Percentiles rank a stretch among this genome's conserved stretches.
phyloP scores from a whole-genome alignment of 352 stramenopile genomes.

The Globisporangium parvum region DNA sequence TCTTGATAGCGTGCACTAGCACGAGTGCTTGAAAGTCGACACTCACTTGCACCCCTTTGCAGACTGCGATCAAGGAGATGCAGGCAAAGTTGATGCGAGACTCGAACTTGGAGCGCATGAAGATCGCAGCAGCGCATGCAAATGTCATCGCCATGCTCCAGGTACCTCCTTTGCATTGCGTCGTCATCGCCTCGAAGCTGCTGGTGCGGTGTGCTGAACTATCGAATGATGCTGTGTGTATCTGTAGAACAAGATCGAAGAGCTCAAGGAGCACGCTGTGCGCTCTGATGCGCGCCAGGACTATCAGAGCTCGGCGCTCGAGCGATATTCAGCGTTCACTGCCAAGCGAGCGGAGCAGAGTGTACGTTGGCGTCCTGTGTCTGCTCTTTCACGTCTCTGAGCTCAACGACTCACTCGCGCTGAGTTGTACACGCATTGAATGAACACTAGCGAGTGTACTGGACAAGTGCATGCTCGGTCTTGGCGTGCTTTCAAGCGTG shows the following conservation, averaged over 20 bases:
- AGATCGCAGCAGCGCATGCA: conserved; percentile 36
- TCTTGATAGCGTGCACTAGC: background rate
- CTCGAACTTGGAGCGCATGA: conserved; percentile 32
- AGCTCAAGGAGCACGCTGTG: conserved; percentile 23
- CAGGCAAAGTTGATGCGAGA: conserved; percentile 19
- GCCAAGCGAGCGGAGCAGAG: conserved; percentile 15
- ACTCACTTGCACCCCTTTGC: too few relatives aligned
- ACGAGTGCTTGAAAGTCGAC: background rate
- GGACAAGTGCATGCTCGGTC: conserved; percentile 17
- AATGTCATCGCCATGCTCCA: conserved; percentile 40
- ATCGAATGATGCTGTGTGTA: background rate
- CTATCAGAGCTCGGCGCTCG: conserved; percentile 15
- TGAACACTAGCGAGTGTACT: conserved; percentile 18
- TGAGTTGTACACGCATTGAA: background rate
- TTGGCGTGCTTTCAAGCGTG: conserved; percentile 24
- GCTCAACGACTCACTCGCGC: background rate
- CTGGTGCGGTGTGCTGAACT: too few relatives aligned
- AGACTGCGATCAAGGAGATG: conserved; percentile 23
- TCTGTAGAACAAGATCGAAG: conserved; percentile 31
- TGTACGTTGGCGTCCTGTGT: conserved; percentile 11
- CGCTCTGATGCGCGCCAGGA: conserved; percentile 7
- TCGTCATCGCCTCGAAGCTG: too few relatives aligned
- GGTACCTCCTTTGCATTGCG: conserved; percentile 10
- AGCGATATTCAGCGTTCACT: conserved; percentile 26
- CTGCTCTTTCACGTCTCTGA: background rate